Evolutionary conservation across 148 eudicot species (phyloP).

Genomic region (Rhododendron henanense): DNA sequence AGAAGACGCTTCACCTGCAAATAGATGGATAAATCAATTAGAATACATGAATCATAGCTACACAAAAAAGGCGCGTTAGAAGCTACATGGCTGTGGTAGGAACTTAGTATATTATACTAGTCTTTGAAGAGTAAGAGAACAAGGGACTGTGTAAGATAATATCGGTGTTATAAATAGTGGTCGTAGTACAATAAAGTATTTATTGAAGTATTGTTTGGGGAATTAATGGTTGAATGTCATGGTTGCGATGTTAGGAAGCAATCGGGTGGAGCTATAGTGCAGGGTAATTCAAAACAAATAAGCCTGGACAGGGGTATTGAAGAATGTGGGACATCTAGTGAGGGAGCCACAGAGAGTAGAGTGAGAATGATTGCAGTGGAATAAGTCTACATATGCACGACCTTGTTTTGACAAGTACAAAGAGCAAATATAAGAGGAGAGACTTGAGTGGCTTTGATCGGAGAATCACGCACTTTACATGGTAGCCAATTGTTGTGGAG

Average conservation of each 20-base stretch:
- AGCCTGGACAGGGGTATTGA: neutral
- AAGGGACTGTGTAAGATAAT: neutral
- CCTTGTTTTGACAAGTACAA: too few species aligned
- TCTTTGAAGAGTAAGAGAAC: neutral
- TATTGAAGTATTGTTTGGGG: neutral
- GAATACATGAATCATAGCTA: neutral
- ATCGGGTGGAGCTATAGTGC: neutral
- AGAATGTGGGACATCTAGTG: neutral
- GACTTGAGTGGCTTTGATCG: neutral
- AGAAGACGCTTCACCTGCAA: slow-evolving; percentile 79
- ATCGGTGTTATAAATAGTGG: neutral
- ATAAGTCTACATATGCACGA: neutral
- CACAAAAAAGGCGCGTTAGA: neutral
- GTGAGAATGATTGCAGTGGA: neutral
- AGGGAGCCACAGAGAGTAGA: neutral
- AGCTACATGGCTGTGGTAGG: neutral
- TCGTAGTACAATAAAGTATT: neutral
- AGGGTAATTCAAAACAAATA: neutral
- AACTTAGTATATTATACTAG: neutral
- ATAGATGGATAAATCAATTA: neutral
- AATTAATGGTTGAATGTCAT: too few species aligned
- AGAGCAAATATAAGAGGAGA: neutral
- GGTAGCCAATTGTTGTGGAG: neutral
- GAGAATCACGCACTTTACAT: neutral
- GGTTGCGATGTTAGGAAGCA: too few species aligned